Evolutionary conservation across 345 rosid species (phyloP), one percentile per base, ranked within the genome.

Genomic region (Lagerstroemia speciosa): DNA sequence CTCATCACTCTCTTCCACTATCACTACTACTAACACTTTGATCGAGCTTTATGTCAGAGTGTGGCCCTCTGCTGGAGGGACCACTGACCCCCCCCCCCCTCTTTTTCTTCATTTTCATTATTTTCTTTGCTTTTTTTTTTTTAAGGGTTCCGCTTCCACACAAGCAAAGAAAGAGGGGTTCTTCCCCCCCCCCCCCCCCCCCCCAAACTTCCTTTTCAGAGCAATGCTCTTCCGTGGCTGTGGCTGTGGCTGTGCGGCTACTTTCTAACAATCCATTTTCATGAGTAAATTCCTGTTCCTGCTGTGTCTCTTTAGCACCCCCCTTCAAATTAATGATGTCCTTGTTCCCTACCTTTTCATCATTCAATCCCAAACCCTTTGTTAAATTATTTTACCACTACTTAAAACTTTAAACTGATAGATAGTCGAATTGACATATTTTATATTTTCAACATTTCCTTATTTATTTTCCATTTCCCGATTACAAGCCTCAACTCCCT

Each of bases 91-190:
- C 10, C 46, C 16, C 14, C 10, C 46, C 46, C 46, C 16, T 41
- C 46, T 41, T 16, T 41, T 16, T 9, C 10, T 41, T 41, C 8
- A 4, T 41, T 41, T 41, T 41, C n/a, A n/a, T n/a, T 41, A 8
- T 9, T 9, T 41, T 22, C 20, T 19, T 48, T 48, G 55, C 24
- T 58, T 14, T 27, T 14, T 14, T 30, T 26, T 6, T 52, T 52
- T 52, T 52, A 20, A 58, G 63, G 63, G 63, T 58, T 58, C 34
- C 63, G 29, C 63, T n/a, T n/a, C n/a, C n/a, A n/a, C n/a, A n/a
- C 34, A 9, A 58, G 63, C 34, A 58, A 58, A 58, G 63, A 12
- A 30, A 58, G 63, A 30, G 34, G 20, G 20, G 57, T 17, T n/a
- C 46, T 41, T 10, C 10, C 7, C 7, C 41, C 41, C 10, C 7